Evolutionary conservation across 1,284 basidiomycete species (phyloP).

Genomic region (Coniferiporia weirii): DNA sequence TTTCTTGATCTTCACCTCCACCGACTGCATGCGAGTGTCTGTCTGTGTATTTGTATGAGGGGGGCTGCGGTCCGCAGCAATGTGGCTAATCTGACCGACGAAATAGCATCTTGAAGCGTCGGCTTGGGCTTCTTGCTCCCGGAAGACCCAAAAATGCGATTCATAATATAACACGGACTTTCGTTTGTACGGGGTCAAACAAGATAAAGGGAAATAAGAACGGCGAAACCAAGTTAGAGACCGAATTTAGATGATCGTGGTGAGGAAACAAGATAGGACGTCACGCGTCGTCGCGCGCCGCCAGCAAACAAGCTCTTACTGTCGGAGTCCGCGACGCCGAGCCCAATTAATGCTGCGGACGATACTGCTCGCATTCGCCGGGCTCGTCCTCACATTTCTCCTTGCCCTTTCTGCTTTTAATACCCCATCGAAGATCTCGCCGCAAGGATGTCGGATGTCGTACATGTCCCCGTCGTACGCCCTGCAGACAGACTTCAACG

Average conservation of each 20-base stretch:
- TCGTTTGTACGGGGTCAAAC: not conserved
- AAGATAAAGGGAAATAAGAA: not conserved
- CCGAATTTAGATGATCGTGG: not conserved
- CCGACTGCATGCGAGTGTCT: conserved; percentile 82
- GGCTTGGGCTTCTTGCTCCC: conserved; percentile 84
- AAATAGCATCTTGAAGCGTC: conserved; percentile 85
- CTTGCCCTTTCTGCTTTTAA: conserved; percentile 17
- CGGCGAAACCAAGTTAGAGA: not conserved
- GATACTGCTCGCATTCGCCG: conserved; percentile 1
- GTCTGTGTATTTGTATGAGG: conserved; percentile 47
- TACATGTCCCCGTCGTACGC: conserved; percentile 95
- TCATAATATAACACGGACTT: conserved; percentile 43
- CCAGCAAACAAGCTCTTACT: not conserved
- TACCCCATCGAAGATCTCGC: conserved; percentile 39
- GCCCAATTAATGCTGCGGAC: conserved; percentile 6
- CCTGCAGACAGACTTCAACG: conserved; percentile 56
- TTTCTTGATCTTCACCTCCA: conserved; percentile 97
- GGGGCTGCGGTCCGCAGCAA: not conserved
- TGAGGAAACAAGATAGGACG: not conserved
- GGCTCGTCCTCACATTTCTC: conserved; percentile 2
- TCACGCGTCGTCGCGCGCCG: not conserved
- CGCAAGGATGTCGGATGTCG: conserved; percentile 94
- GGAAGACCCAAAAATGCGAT: conserved; percentile 78
- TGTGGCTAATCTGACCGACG: conserved; percentile 52
- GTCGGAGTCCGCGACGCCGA: not conserved